Evolutionary conservation across 2,329 filamentous ascomycete species (phyloP), one percentile per base, ranked within the genome.

Genomic region (Sarocladiaceae sp.): DNA sequence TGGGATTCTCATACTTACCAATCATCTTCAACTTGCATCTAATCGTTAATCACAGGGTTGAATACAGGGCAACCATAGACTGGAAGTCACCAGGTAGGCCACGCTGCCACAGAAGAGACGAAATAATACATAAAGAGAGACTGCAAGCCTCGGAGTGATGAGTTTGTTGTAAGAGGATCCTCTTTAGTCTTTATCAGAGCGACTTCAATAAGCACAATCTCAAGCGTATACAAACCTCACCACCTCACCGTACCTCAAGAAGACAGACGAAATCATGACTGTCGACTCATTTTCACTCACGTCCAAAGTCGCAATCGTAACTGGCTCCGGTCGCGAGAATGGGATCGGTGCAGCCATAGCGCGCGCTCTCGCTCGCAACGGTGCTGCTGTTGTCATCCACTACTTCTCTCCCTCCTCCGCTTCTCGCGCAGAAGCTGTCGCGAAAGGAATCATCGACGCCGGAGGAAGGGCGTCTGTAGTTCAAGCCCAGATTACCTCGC

Each of bases 271-370:
- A 23, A 32, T 35, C 29, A 64, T 62, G 57, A 16, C 55, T n/a
- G 40, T 46, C 5, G 64, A 68, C 9, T 61, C 56, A 1, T 56
- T 71, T 15, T 63, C 58, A 4, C 61, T 72, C 12, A 46, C 53
- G 13, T 63, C 61, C 45, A 70, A 72, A 48, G 52, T 63, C 1
- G 68, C 68, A 47, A 65, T 72, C 27, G 54, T 72, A 7, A 72
- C 69, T 1, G 69, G 68, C 20, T 70, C 67, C 9, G 66, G 66
- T 13, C 59, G 61, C 4, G 65, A 69, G 20, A 69, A 66, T 35
- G 66, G 65, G 3, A 68, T 70, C 9, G 68, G 68, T 4, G 68
- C 67, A 3, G 66, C 55, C 13, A 68, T 68, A 13, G 68, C 64
- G n/a, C 43, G 44, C 1, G 58, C 62, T 0, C 56, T 72, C 1